A percentile compares a stretch with the other conserved stretches of the same genome.
Evolutionary conservation across 2,329 filamentous ascomycete species (phyloP).

Genomic region (Botrytis sinoallii): DNA sequence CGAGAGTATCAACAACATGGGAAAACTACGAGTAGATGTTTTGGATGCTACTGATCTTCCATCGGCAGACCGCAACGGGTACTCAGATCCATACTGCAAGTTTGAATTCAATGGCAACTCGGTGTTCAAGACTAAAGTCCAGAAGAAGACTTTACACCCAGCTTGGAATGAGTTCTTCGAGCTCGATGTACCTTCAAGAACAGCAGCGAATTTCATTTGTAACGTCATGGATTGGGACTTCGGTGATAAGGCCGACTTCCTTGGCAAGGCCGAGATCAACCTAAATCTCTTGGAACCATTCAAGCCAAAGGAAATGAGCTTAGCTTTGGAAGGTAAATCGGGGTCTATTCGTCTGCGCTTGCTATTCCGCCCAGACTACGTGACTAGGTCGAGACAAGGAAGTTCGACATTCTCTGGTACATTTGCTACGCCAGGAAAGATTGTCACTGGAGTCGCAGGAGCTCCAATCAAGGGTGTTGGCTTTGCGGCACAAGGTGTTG

Average conservation of each 20-base stretch:
- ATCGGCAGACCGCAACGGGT: slow-evolving; percentile 91
- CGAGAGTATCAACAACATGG: slow-evolving; percentile 99
- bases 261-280: slow-evolving; percentile 75
- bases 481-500: slow-evolving; percentile 63
- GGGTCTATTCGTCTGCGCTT: slow-evolving; percentile 79
- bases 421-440: slow-evolving; percentile 81
- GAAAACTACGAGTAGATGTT: slow-evolving; percentile 88
- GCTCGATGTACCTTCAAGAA: slow-evolving; percentile 75
- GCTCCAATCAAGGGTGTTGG: slow-evolving; percentile 92
- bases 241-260: slow-evolving; percentile 85
- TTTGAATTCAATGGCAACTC: slow-evolving; percentile 88
- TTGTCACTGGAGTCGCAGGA: slow-evolving; percentile 76
- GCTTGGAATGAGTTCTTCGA: slow-evolving; percentile 98
- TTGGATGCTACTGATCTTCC: slow-evolving; percentile 85
- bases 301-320: slow-evolving; percentile 68
- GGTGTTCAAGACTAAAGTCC: slow-evolving; percentile 89
- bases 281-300: slow-evolving; percentile 83
- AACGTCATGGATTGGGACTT: slow-evolving; percentile 96
- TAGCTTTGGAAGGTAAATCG: slow-evolving; percentile 83
- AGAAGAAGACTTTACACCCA: slow-evolving; percentile 95
- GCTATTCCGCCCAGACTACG: slow-evolving; percentile 89
- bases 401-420: slow-evolving; percentile 91
- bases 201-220: slow-evolving; percentile 76
- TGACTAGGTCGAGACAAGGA: slow-evolving; percentile 80
- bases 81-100: slow-evolving; percentile 94